A percentile compares a stretch with the other conserved stretches of the same genome.
Conservation (phyloP, 139 green algal genomes). For the Haematococcus lacustris region DNA sequence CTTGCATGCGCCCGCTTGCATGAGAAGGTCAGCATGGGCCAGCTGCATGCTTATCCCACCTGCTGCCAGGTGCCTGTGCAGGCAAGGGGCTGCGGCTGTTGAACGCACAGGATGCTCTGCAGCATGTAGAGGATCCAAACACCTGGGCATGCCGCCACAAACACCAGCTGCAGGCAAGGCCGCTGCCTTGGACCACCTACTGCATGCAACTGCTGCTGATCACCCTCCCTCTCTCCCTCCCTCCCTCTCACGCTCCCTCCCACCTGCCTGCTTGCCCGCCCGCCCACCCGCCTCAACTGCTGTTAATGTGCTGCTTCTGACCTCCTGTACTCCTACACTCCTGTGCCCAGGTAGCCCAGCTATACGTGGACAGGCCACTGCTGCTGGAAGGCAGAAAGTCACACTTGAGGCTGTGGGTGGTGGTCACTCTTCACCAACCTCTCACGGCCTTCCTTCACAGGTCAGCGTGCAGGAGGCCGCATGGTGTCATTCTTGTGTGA, state of each 20-base stretch:
- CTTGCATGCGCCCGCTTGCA: no score
- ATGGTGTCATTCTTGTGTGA: no score
- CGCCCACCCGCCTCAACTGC: no score
- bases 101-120: background rate
- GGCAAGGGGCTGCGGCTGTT: slow-evolving; percentile 18
- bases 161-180: slow-evolving; percentile 9
- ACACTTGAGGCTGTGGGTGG: slow-evolving; percentile 49
- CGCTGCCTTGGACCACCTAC: no score
- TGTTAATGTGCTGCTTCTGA: no score
- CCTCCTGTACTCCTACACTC: no score
- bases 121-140: background rate
- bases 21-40: no score
- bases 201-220: no score
- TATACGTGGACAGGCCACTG: slow-evolving; percentile 34
- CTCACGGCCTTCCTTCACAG: slow-evolving; percentile 39
- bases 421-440: slow-evolving; percentile 33
- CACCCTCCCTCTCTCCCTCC: no score
- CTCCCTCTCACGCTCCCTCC: no score
- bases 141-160: background rate
- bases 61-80: slow-evolving; percentile 9
- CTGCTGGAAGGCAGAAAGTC: slow-evolving; percentile 46
- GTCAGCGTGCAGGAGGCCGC: background rate
- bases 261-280: no score
- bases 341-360: slow-evolving; percentile 48
- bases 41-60: no score